Base-by-base conservation (phyloP, 2,329 filamentous ascomycete genomes). In the Ophiostoma piceae region DNA sequence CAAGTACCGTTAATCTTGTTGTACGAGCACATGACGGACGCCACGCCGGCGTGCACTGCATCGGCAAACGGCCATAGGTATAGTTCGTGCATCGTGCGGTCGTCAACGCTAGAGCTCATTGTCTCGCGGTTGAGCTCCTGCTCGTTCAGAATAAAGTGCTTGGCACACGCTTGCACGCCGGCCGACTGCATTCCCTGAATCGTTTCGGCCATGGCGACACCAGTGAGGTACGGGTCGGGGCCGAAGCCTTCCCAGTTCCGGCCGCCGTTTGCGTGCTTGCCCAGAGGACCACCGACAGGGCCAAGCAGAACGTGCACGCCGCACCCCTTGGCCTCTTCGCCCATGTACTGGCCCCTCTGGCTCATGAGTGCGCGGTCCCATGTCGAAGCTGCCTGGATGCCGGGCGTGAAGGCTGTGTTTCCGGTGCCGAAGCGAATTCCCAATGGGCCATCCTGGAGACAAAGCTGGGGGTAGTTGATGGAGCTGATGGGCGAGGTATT, bases 201-300 rank as follows among this genome's bases (percentile, higher is more conserved):
- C 0, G 88, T 90, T 77, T 88, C 84, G 19, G 81, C 82, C 76
- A 88, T 85, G 11, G 84, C 86, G 72, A 89, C 81, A 22, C 88
- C 89, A 26, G 87, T 72, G 0, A 95, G 83, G 68, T 94, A 92
- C 0, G 92, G 91, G 76, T 96, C 92, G 0, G 88, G 83, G 0
- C 90, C 90, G 76, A 94, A 95, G 0, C 88, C 91, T 77, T 95
- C 92, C 92, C 92, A 96, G 76, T 92, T 93, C 51, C 92, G 83
- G 0, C 92, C 92, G 41, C 88, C 92, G 66, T 85, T 82, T 1
- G 91, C 88, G 75, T 89, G 85, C 75, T 91, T 87, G 8, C 92
- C 92, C 2, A 96, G 77, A 0, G 92, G 88, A 0, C 92, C 92
- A 78, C 90, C 88, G 0, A 89, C 87, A 6, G 92, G 92, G 26